Evolutionary conservation across 2,329 filamentous ascomycete genomes (phyloP).

Genomic region (Aureobasidium sp.): DNA sequence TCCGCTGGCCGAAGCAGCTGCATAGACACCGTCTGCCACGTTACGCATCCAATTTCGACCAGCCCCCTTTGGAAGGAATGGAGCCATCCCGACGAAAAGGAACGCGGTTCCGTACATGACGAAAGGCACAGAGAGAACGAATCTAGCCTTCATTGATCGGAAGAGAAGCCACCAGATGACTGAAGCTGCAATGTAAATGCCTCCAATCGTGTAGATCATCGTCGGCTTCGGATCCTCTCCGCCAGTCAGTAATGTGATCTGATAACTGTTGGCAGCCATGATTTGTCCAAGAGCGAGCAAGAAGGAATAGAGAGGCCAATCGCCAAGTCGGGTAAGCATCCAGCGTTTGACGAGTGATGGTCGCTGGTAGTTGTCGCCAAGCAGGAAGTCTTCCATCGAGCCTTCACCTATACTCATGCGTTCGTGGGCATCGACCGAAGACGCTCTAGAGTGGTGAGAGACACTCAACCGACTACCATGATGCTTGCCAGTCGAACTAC

Average conservation of each 20-base stretch:
- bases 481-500: conserved; percentile 28
- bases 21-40: conserved; percentile 55
- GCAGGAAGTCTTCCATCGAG: conserved; percentile 45
- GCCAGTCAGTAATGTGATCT: conserved; percentile 60
- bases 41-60: conserved; percentile 51
- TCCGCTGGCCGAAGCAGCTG: conserved; percentile 55
- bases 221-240: conserved; percentile 52
- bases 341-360: conserved; percentile 50
- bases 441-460: conserved; percentile 20
- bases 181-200: conserved; percentile 52
- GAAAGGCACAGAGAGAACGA: conserved; percentile 55
- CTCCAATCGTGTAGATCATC: conserved; percentile 55
- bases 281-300: conserved; percentile 57
- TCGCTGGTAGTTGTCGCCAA: conserved; percentile 50
- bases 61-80: conserved; percentile 38
- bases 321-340: conserved; percentile 50
- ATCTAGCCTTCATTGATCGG: conserved; percentile 33
- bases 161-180: conserved; percentile 58
- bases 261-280: conserved; percentile 59
- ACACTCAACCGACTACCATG: not conserved
- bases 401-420: conserved; percentile 23
- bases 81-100: conserved; percentile 54
- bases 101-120: conserved; percentile 57
- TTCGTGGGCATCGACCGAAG: conserved; percentile 32
- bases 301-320: conserved; percentile 58